Conservation (phyloP, 768 basidiomycete species). For the Mycena galericulata region DNA sequence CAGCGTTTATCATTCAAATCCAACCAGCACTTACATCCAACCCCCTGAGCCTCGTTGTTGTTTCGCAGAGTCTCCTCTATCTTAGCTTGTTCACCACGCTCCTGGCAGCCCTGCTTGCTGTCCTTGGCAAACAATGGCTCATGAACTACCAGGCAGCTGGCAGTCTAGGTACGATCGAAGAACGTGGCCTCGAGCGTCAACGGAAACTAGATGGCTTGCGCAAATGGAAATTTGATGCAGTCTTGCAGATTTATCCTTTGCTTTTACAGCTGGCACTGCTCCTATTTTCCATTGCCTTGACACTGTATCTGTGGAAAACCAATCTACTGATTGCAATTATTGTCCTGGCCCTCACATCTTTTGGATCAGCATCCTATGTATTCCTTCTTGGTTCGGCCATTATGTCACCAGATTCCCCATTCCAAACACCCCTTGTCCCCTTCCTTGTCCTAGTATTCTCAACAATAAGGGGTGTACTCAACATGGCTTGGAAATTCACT, state of each 20-base stretch:
- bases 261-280: background rate
- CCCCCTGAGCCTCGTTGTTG: background rate
- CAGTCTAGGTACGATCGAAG: background rate
- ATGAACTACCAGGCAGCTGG: slow-evolving; percentile 7
- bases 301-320: background rate
- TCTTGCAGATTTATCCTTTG: slow-evolving; percentile 6
- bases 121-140: slow-evolving; percentile 5
- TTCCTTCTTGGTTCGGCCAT: background rate
- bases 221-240: slow-evolving; percentile 6
- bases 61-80: slow-evolving; percentile 5
- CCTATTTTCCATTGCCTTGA: background rate
- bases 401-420: background rate
- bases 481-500: too few relatives aligned
- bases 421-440: background rate
- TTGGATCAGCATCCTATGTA: background rate
- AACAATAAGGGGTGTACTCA: too few relatives aligned
- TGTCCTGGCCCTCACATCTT: background rate
- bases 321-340: background rate
- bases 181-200: slow-evolving; percentile 8
- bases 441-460: background rate
- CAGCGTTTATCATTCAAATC: slow-evolving; percentile 1
- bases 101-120: background rate
- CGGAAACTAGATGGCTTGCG: slow-evolving; percentile 8
- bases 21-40: background rate
- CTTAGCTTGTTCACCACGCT: slow-evolving; percentile 10